Conservation (phyloP, 2,329 filamentous ascomycete genomes). For the Dactylella cylindrospora region DNA sequence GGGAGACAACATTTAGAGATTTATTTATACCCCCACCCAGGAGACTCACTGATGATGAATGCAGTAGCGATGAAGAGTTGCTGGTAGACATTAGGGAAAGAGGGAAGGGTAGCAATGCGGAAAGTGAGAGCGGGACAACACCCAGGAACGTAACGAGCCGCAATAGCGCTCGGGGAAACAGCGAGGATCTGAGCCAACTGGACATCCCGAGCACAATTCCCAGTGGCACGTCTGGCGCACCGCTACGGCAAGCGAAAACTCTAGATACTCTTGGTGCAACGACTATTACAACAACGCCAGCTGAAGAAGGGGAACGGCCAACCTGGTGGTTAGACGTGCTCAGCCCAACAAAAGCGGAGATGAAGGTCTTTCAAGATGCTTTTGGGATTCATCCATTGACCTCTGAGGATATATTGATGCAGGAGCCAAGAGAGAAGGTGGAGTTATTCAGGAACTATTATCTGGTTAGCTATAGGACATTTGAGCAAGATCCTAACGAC, state of each 20-base stretch:
- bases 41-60: constrained; percentile 31
- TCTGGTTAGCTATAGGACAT: constrained; percentile 95
- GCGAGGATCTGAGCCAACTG: constrained; percentile 15
- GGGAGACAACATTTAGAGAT: constrained; percentile 72
- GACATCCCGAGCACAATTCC: constrained; percentile 1
- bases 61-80: constrained; percentile 5
- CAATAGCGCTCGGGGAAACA: constrained; percentile 12
- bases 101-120: background rate
- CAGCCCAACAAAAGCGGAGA: constrained; percentile 83
- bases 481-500: constrained; percentile 75
- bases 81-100: constrained; percentile 12
- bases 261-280: too few relatives aligned
- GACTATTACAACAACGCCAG: background rate
- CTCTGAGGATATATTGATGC: constrained; percentile 90
- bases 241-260: constrained; percentile 13
- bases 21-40: constrained; percentile 84
- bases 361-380: constrained; percentile 83
- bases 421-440: constrained; percentile 96
- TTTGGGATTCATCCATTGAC: constrained; percentile 96
- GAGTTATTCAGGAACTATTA: constrained; percentile 97
- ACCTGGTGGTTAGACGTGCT: constrained; percentile 97
- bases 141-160: background rate
- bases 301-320: constrained; percentile 48
- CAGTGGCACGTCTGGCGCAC: constrained; percentile 1
- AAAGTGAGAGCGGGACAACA: constrained; percentile 47